Percentiles rank a stretch among this genome's conserved stretches.
phyloP scores from a whole-genome alignment of 2,329 filamentous ascomycete species.

The Furcasterigmium furcatum region DNA sequence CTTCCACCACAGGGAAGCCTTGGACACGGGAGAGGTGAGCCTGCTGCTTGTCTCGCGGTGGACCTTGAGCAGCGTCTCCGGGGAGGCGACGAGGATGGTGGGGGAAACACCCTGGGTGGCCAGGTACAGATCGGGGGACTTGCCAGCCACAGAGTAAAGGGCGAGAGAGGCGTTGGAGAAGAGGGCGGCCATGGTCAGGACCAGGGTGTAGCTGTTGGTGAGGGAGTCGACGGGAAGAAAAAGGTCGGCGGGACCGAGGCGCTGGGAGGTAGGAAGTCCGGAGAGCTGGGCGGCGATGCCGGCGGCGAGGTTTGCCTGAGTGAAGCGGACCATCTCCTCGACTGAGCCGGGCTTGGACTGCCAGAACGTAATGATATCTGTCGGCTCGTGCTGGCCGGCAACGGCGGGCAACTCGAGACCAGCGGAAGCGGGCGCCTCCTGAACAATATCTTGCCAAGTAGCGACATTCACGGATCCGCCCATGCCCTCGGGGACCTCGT shows the following conservation, averaged over 20 bases:
- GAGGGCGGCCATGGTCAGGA: conserved; percentile 76
- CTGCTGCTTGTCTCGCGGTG: conserved; percentile 60
- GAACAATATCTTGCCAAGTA: conserved; percentile 90
- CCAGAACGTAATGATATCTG: conserved; percentile 66
- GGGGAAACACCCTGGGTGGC: conserved; percentile 74
- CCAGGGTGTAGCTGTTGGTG: conserved; percentile 73
- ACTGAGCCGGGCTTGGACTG: conserved; percentile 45
- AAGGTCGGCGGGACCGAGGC: conserved; percentile 70
- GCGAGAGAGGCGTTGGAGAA: conserved; percentile 83
- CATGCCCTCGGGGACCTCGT: conserved; percentile 75
- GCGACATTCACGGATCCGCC: conserved; percentile 73
- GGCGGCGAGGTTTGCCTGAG: conserved; percentile 81
- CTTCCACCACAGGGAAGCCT: conserved; percentile 68
- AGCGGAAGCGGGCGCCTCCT: conserved; percentile 59
- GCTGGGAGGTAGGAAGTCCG: conserved; percentile 71
- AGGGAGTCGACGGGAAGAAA: conserved; percentile 84
- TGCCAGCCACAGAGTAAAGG: conserved; percentile 82
- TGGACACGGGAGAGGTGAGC: conserved; percentile 60
- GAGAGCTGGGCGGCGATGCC: conserved; percentile 76
- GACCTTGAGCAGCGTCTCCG: conserved; percentile 66
- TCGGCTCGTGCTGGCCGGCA: conserved; percentile 49
- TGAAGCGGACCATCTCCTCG: conserved; percentile 77
- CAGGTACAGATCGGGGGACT: conserved; percentile 65
- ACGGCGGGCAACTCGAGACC: conserved; percentile 62
- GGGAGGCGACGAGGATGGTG: conserved; percentile 77